A percentile compares a stretch with the other conserved stretches of the same genome.
Evolutionary conservation across 164 flowering plant species (phyloP).

Genomic region (Annona squamosa): DNA sequence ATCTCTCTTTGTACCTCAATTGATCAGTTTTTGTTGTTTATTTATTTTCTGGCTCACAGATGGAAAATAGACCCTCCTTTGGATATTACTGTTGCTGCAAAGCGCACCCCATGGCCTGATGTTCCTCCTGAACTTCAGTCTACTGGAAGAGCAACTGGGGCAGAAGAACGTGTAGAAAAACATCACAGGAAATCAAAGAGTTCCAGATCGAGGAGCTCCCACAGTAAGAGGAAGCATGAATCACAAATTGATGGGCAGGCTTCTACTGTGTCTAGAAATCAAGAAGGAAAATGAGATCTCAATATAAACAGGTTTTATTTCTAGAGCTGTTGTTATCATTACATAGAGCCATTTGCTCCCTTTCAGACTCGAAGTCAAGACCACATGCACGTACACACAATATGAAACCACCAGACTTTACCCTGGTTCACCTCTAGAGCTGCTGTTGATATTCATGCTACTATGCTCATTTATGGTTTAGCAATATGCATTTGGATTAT

Average conservation of each 20-base stretch:
- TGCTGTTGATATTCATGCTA: too few relatives aligned
- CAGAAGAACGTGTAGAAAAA: conserved; percentile 41
- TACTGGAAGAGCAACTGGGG: conserved; percentile 23
- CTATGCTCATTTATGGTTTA: too few relatives aligned
- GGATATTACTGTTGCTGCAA: conserved; percentile 85
- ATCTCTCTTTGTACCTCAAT: background rate
- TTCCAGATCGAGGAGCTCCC: conserved; percentile 46
- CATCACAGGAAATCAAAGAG: conserved; percentile 33
- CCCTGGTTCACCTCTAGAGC: too few relatives aligned
- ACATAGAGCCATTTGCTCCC: background rate
- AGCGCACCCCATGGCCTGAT: conserved; percentile 97
- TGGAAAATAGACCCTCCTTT: conserved; percentile 87
- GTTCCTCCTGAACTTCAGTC: conserved; percentile 80
- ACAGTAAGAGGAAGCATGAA: conserved; percentile 61
- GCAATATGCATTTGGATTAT: too few relatives aligned
- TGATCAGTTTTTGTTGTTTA: conserved; percentile 1
- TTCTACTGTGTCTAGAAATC: conserved; percentile 14
- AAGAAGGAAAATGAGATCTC: conserved; percentile 18
- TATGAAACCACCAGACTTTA: too few relatives aligned
- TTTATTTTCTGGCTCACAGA: conserved; percentile 31
- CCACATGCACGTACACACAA: background rate
- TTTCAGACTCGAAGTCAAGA: background rate
- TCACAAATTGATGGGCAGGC: conserved; percentile 35
- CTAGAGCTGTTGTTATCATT: background rate
- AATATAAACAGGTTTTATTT: background rate